Evolutionary conservation across 1,284 basidiomycete species (phyloP).

Genomic region (Schizophyllum amplum): DNA sequence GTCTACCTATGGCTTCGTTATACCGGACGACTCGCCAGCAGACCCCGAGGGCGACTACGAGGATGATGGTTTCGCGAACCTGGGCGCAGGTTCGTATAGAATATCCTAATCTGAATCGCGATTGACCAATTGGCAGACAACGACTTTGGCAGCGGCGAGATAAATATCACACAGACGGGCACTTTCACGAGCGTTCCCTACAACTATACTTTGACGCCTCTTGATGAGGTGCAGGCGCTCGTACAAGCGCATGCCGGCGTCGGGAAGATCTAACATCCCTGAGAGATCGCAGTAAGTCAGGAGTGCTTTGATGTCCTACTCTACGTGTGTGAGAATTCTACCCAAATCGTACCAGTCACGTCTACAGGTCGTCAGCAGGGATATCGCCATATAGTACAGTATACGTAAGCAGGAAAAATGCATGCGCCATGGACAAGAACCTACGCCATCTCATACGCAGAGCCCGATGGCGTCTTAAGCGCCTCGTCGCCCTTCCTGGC

Average conservation of each 20-base stretch:
- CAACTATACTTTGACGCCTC: constrained; percentile 14
- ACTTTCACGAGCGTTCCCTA: constrained; percentile 17
- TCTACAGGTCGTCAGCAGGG: no score
- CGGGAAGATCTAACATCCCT: neutral
- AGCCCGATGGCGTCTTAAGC: neutral
- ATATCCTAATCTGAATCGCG: neutral
- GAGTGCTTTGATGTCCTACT: no score
- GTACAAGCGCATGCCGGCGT: constrained; percentile 15
- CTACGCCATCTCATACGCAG: neutral
- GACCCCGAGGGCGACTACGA: constrained; percentile 17
- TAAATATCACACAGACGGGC: constrained; percentile 17
- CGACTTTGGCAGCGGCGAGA: constrained; percentile 17
- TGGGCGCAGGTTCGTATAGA: constrained; percentile 14
- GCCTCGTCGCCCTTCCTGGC: neutral
- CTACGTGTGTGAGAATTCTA: no score
- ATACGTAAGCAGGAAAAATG: no score
- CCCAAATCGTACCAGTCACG: no score
- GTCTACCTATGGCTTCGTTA: constrained; percentile 19
- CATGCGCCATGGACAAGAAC: no score
- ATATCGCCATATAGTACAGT: no score
- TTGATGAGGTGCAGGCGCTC: constrained; percentile 11
- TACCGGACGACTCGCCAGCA: constrained; percentile 18
- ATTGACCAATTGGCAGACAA: constrained; percentile 9
- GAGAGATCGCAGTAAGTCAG: no score
- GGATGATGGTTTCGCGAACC: constrained; percentile 17